phyloP scores from a whole-genome alignment of 257 asterid genomes.

The Nicotiana noctiflora region DNA sequence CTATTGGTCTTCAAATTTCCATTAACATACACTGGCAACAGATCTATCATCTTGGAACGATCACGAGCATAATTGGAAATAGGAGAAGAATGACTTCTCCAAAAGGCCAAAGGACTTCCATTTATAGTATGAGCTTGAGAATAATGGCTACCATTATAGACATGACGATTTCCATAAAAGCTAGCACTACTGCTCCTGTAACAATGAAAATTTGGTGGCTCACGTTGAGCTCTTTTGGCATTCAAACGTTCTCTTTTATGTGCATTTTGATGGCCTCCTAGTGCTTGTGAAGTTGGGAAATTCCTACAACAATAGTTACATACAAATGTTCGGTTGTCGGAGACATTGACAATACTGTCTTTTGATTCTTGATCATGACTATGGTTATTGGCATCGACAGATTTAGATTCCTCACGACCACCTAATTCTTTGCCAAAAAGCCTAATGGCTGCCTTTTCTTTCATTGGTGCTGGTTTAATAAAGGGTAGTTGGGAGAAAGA shows the following conservation, averaged over 20 bases:
- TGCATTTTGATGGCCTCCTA: conserved; percentile 14
- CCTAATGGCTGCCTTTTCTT: conserved; percentile 45
- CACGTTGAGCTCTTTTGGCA: conserved; percentile 1
- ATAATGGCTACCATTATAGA: background rate
- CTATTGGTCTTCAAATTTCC: conserved; percentile 19
- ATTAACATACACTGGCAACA: conserved; percentile 19
- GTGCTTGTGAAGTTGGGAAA: conserved; percentile 12
- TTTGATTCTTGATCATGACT: too few relatives aligned
- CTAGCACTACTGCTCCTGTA: conserved; percentile 11
- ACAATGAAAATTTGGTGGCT: conserved; percentile 13
- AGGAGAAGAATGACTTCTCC: conserved; percentile 28
- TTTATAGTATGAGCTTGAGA: conserved; percentile 32
- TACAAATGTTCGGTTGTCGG: background rate
- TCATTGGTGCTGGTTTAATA: conserved; percentile 49
- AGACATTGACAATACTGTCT: background rate
- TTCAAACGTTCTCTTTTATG: conserved; percentile 11
- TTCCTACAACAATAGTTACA: conserved; percentile 10
- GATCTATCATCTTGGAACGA: too few relatives aligned
- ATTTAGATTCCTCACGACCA: background rate
- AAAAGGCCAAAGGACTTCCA: conserved; percentile 49
- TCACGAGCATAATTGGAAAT: conserved; percentile 8
- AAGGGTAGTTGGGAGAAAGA: conserved; percentile 91
- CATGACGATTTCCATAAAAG: conserved; percentile 20
- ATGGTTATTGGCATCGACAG: too few relatives aligned
- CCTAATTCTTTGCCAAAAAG: conserved; percentile 77